A percentile compares a stretch with the other conserved stretches of the same genome.
These are phyloP conservation scores for Emmonsiellopsis sp. DNA, from an alignment of 2,329 filamentous ascomycete genomes.

Conservation along the genomic window DNA sequence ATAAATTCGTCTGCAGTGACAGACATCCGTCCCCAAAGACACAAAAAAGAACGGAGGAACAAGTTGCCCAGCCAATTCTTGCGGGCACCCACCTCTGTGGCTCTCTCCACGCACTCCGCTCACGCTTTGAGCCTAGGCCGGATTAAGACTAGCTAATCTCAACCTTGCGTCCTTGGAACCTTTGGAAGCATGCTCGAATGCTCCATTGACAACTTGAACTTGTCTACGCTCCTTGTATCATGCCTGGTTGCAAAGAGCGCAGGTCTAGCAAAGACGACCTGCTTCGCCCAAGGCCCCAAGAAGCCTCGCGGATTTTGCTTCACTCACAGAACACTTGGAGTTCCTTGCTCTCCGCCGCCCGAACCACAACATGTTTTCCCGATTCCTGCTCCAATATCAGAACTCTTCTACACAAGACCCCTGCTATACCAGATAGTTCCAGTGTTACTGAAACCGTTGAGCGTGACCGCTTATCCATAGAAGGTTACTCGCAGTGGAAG, in stretches of 20 bases:
- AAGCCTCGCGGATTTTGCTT: slow-evolving; percentile 2
- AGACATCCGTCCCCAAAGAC: too few relatives aligned
- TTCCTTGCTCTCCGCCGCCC: slow-evolving; percentile 2
- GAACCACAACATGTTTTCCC: slow-evolving; percentile 1
- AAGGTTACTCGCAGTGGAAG: slow-evolving; percentile 4
- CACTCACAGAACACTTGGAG: slow-evolving; percentile 6
- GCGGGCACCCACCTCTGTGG: too few relatives aligned
- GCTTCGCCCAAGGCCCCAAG: slow-evolving; percentile 5
- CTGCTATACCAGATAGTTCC: slow-evolving; percentile 7
- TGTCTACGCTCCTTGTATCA: too few relatives aligned
- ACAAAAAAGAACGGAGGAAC: too few relatives aligned
- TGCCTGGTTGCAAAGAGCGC: not conserved
- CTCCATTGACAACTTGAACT: too few relatives aligned
- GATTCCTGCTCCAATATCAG: slow-evolving; percentile 6
- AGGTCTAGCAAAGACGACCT: not conserved
- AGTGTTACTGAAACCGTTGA: slow-evolving; percentile 3
- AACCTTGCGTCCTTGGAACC: too few relatives aligned
- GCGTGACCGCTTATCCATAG: not conserved
- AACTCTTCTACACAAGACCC: slow-evolving; percentile 3
- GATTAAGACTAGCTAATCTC: too few relatives aligned
- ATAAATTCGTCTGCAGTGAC: too few relatives aligned
- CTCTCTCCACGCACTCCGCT: too few relatives aligned
- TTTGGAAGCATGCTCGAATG: too few relatives aligned
- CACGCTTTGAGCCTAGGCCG: too few relatives aligned
- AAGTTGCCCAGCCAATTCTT: too few relatives aligned